These are phyloP conservation scores for Tetracentron sinense DNA, from an alignment of 164 flowering plant genomes.

Conservation along the genomic window DNA sequence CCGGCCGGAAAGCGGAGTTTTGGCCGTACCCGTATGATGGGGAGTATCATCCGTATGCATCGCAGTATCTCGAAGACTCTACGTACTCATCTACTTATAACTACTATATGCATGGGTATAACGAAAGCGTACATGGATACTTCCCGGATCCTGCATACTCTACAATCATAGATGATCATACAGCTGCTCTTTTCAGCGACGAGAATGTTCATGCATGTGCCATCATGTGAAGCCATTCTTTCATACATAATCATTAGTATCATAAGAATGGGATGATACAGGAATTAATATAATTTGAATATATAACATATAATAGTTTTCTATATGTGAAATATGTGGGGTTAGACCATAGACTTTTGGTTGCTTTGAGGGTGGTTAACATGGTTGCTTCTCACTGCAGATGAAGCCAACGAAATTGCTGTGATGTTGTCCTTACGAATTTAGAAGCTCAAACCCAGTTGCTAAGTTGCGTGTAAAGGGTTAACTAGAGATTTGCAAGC, in stretches of 20 bases:
- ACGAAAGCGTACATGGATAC: constrained; percentile 54
- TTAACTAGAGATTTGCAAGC: too few species aligned
- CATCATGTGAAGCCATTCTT: constrained; percentile 49
- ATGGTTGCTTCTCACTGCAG: not conserved
- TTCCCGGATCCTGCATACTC: constrained; percentile 46
- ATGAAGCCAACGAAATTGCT: not conserved
- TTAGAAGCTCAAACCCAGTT: too few species aligned
- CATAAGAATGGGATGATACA: too few species aligned
- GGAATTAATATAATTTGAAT: too few species aligned
- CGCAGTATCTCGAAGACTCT: constrained; percentile 54
- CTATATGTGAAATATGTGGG: not conserved
- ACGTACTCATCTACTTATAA: constrained; percentile 53
- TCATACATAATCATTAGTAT: not conserved
- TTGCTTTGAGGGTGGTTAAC: not conserved
- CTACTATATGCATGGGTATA: constrained; percentile 62
- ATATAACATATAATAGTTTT: too few species aligned
- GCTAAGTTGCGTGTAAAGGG: too few species aligned
- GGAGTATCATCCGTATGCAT: constrained; percentile 64
- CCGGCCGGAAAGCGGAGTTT: constrained; percentile 67
- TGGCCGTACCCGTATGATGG: constrained; percentile 76
- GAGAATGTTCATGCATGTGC: constrained; percentile 80
- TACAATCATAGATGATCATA: constrained; percentile 37
- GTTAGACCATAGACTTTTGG: not conserved
- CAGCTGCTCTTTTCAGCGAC: constrained; percentile 53
- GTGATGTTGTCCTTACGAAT: not conserved